These are phyloP conservation scores for Stereocaulon alpinum DNA, from an alignment of 495 filamentous ascomycete species.

Conservation along the genomic window DNA sequence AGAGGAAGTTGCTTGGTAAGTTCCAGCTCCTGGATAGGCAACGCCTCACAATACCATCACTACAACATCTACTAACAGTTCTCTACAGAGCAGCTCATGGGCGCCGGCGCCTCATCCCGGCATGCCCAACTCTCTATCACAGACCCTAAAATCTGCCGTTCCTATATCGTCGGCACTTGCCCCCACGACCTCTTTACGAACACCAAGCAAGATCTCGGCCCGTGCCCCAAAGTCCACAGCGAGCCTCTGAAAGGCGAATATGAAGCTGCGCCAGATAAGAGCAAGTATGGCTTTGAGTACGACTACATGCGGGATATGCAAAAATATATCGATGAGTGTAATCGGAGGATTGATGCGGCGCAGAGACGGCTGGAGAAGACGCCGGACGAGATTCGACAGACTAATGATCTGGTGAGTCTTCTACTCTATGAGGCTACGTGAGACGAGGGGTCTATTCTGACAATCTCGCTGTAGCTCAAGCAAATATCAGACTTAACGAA, in stretches of 20 bases:
- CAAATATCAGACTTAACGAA: slow-evolving; percentile 71
- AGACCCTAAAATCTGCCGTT: slow-evolving; percentile 90
- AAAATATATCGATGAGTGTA: slow-evolving; percentile 93
- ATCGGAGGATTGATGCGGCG: slow-evolving; percentile 80
- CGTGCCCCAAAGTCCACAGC: slow-evolving; percentile 81
- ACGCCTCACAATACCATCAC: neutral
- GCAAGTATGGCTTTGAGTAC: slow-evolving; percentile 81
- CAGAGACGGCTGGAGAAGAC: slow-evolving; percentile 93
- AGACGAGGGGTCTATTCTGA: slow-evolving; percentile 2
- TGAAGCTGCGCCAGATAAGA: slow-evolving; percentile 58
- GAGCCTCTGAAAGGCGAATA: slow-evolving; percentile 85
- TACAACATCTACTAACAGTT: neutral
- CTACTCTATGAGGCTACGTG: neutral
- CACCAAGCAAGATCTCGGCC: slow-evolving; percentile 93
- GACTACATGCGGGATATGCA: slow-evolving; percentile 95
- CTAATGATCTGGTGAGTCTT: slow-evolving; percentile 61
- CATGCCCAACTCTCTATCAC: slow-evolving; percentile 74
- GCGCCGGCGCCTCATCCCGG: slow-evolving; percentile 57
- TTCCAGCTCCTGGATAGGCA: neutral
- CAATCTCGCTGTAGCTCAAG: slow-evolving; percentile 48
- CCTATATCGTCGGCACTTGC: slow-evolving; percentile 87
- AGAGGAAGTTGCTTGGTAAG: slow-evolving; percentile 86
- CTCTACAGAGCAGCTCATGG: slow-evolving; percentile 66
- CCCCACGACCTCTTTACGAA: slow-evolving; percentile 99
- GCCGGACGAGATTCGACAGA: slow-evolving; percentile 92